These are phyloP conservation scores for Aureobasidium sp. DNA, from an alignment of 2,329 filamentous ascomycete genomes.

Conservation along the genomic window DNA sequence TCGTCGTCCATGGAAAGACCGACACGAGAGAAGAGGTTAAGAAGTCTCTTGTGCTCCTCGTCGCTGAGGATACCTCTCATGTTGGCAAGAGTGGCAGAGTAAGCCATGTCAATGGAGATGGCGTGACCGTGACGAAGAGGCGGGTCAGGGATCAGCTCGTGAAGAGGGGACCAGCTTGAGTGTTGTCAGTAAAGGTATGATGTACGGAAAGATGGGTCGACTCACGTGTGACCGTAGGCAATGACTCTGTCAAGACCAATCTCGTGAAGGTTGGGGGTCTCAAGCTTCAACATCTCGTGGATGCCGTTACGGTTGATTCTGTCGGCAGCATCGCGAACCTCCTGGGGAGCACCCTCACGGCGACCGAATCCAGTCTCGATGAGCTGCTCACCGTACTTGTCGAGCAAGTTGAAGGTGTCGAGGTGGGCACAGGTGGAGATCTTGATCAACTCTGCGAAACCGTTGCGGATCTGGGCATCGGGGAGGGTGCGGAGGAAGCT, in stretches of 20 bases:
- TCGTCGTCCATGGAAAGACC: constrained; percentile 64
- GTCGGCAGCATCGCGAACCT: constrained; percentile 54
- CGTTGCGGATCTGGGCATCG: constrained; percentile 59
- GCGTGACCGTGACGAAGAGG: constrained; percentile 65
- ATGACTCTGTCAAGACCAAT: constrained; percentile 64
- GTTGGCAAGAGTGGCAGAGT: constrained; percentile 59
- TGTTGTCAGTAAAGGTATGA: constrained; percentile 10
- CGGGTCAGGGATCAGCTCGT: constrained; percentile 59
- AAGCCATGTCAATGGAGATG: constrained; percentile 69
- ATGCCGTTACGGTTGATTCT: constrained; percentile 61
- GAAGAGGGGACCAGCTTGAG: constrained; percentile 57
- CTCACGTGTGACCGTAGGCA: constrained; percentile 61
- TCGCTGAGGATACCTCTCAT: constrained; percentile 51
- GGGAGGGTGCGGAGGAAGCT: constrained; percentile 61
- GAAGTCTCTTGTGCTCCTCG: constrained; percentile 51
- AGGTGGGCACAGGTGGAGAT: constrained; percentile 62
- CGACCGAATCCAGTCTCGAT: constrained; percentile 58
- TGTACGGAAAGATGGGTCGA: constrained; percentile 2
- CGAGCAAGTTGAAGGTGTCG: constrained; percentile 57
- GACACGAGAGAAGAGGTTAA: constrained; percentile 60
- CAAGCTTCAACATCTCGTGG: constrained; percentile 63
- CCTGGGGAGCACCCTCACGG: constrained; percentile 44
- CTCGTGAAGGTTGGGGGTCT: constrained; percentile 65
- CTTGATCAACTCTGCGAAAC: constrained; percentile 68
- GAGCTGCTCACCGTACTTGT: constrained; percentile 59